These are phyloP conservation scores for Didymosphaeria variabile DNA, from an alignment of 2,329 filamentous ascomycete genomes.

Conservation along the genomic window DNA sequence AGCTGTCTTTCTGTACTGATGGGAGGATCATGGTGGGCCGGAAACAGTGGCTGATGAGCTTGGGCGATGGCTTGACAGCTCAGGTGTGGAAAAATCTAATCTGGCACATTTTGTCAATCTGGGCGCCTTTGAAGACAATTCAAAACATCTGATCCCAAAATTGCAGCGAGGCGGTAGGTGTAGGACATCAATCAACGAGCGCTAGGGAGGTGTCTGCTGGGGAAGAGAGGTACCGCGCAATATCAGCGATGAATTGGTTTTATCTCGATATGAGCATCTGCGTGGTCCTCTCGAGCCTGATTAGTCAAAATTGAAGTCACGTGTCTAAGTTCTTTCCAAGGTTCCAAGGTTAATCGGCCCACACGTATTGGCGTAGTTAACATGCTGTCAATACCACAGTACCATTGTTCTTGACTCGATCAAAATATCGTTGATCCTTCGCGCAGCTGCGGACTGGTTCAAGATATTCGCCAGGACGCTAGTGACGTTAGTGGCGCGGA, in stretches of 20 bases:
- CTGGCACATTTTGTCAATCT: conserved; percentile 55
- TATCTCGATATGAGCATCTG: background rate
- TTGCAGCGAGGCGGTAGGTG: conserved; percentile 41
- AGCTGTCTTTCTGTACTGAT: conserved; percentile 38
- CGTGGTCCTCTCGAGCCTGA: background rate
- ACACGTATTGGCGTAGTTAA: background rate
- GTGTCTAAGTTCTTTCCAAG: background rate
- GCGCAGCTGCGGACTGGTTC: background rate
- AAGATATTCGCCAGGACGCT: background rate
- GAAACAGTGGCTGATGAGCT: conserved; percentile 71
- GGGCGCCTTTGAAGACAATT: conserved; percentile 33
- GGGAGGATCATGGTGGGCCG: conserved; percentile 67
- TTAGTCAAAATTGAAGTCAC: background rate
- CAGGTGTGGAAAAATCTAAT: conserved; percentile 77
- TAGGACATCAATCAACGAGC: conserved; percentile 26
- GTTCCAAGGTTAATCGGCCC: background rate
- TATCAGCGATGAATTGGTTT: conserved; percentile 10
- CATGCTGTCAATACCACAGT: too few species aligned
- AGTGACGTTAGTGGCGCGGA: background rate
- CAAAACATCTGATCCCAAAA: conserved; percentile 34
- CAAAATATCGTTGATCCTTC: background rate
- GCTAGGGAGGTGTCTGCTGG: conserved; percentile 16
- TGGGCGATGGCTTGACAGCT: conserved; percentile 71
- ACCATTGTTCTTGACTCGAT: background rate
- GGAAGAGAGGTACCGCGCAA: conserved; percentile 11